These are phyloP conservation scores for Leishmania tarentolae DNA, from an alignment of 208 protist species.

Conservation along the genomic window DNA sequence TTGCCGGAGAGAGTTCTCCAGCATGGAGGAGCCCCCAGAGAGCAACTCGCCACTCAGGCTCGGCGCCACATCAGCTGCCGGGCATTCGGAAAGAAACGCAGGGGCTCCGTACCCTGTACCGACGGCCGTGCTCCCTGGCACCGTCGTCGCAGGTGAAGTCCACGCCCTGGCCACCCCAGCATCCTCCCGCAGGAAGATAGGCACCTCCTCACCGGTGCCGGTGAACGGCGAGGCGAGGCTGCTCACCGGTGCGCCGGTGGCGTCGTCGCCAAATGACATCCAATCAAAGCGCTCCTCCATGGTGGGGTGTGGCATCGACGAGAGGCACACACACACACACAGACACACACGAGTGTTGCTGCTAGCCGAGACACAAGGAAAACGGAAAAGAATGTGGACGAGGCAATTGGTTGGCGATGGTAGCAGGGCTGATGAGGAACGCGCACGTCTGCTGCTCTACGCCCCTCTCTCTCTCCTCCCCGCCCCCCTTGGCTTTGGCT, in stretches of 20 bases:
- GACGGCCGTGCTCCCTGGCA: background rate
- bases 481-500: background rate
- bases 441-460: background rate
- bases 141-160: background rate
- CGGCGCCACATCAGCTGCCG: background rate
- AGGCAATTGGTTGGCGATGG: background rate
- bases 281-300: constrained; percentile 35
- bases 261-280: constrained; percentile 39
- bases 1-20: background rate
- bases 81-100: constrained; percentile 10
- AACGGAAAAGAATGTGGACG: background rate
- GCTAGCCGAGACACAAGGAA: background rate
- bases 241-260: background rate
- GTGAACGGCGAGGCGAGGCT: no score
- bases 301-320: background rate
- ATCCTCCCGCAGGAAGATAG: constrained; percentile 27
- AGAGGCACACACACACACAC: background rate
- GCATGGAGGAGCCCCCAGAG: background rate
- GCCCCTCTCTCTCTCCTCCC: background rate
- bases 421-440: background rate
- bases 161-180: background rate
- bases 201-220: constrained; percentile 8
- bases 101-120: background rate
- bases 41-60: background rate
- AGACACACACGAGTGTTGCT: background rate